Evolutionary conservation across 805 yeast genomes (phyloP).

Genomic region (Dipodascus geniculatus): DNA sequence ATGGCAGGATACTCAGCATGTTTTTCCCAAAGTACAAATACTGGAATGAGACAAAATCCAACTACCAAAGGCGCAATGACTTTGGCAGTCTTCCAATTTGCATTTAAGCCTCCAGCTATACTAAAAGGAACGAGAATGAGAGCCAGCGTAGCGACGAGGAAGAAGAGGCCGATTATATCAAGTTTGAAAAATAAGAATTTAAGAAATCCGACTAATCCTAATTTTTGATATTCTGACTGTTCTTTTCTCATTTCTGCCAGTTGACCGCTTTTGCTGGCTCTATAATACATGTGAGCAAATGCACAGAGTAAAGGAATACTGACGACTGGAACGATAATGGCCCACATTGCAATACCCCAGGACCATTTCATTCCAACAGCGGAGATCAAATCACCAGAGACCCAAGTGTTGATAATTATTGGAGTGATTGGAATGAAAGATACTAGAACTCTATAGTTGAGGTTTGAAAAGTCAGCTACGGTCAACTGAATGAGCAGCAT

Average conservation of each 20-base stretch:
- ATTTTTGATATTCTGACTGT: constrained; percentile 21
- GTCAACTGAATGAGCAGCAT: constrained; percentile 44
- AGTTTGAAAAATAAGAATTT: constrained; percentile 43
- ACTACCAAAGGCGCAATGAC: constrained; percentile 60
- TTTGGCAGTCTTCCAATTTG: constrained; percentile 47
- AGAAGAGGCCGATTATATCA: constrained; percentile 51
- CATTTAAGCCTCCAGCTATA: constrained; percentile 51
- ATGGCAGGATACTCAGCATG: constrained; percentile 51
- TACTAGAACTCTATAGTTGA: constrained; percentile 59
- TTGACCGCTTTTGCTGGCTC: constrained; percentile 32
- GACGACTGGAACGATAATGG: constrained; percentile 57
- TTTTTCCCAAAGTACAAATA: constrained; percentile 47
- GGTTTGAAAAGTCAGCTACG: constrained; percentile 52
- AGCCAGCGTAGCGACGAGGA: constrained; percentile 46
- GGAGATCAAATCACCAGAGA: constrained; percentile 43
- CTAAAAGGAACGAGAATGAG: constrained; percentile 63
- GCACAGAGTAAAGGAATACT: constrained; percentile 46
- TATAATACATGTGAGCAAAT: constrained; percentile 42
- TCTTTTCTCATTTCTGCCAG: background rate
- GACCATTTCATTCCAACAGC: constrained; percentile 34
- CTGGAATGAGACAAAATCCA: constrained; percentile 50
- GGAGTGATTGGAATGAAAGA: constrained; percentile 62
- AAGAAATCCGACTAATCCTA: constrained; percentile 22
- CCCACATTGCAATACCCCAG: constrained; percentile 78
- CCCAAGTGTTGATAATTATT: constrained; percentile 68